A percentile compares a stretch with the other conserved stretches of the same genome.
Conservation (phyloP, 2,329 filamentous ascomycete species). For the Aspergillus fumigatus region DNA sequence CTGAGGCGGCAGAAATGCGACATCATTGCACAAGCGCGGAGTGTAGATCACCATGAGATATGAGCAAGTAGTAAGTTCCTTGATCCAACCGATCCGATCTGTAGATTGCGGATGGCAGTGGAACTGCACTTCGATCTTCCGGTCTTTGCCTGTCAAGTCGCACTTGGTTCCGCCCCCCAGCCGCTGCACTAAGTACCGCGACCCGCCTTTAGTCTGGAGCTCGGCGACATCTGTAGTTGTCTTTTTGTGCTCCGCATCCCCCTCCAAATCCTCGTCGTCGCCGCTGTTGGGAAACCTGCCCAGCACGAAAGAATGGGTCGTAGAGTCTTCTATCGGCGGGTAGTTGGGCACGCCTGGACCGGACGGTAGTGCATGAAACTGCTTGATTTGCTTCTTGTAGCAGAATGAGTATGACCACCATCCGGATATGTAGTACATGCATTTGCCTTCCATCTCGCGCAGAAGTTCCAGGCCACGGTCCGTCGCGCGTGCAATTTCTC, state of each 20-base stretch:
- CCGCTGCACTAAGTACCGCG: slow-evolving; percentile 79
- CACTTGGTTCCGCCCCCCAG: slow-evolving; percentile 76
- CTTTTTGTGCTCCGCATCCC: slow-evolving; percentile 25
- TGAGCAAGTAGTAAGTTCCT: slow-evolving; percentile 83
- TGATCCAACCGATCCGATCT: slow-evolving; percentile 84
- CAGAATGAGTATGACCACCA: slow-evolving; percentile 98
- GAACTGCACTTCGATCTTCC: slow-evolving; percentile 76
- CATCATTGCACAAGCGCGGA: slow-evolving; percentile 78
- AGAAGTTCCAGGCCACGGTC: slow-evolving; percentile 76
- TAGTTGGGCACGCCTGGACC: slow-evolving; percentile 62
- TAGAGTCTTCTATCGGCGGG: slow-evolving; percentile 72
- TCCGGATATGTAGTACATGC: slow-evolving; percentile 77
- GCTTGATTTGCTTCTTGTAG: slow-evolving; percentile 79
- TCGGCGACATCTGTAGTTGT: slow-evolving; percentile 50
- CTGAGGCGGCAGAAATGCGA: slow-evolving; percentile 77
- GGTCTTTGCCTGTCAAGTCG: slow-evolving; percentile 75
- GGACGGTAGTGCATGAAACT: slow-evolving; percentile 79
- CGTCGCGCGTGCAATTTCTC: slow-evolving; percentile 72
- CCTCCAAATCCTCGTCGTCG: slow-evolving; percentile 28
- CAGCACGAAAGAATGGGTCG: slow-evolving; percentile 70
- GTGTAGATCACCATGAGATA: slow-evolving; percentile 94
- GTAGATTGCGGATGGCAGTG: slow-evolving; percentile 72
- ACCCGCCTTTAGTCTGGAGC: slow-evolving; percentile 76
- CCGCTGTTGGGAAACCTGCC: slow-evolving; percentile 53
- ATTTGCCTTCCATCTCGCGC: slow-evolving; percentile 69